Base-by-base conservation (phyloP, 768 basidiomycete genomes). In the Boletus eberwhitei region DNA sequence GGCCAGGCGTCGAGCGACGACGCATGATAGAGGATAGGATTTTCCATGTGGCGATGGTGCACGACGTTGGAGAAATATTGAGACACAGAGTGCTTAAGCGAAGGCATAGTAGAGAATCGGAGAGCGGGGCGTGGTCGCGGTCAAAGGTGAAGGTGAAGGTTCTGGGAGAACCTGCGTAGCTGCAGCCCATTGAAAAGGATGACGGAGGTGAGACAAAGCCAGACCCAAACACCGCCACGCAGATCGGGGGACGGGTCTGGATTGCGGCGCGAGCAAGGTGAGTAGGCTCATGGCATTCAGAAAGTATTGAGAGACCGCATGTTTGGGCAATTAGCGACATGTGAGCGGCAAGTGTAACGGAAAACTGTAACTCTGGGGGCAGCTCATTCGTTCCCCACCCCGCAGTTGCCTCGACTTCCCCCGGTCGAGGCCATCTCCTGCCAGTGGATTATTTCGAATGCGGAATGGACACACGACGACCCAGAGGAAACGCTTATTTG, bases 1-100 rank as follows among this genome's bases (percentile, higher is more conserved):
- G 58, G 58, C 59, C 52, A 60, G 13, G 11, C n/a, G 22, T 60
- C 57, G 22, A 60, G 52, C 3, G 57, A 14, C 0, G 57, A 59
- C 2, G 52, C 48, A 13, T 51, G 57, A 17, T 53, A 59, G 8
- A 59, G 36, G 5, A 59, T 32, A 17, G 52, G 2, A 11, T 35
- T 2, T 12, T 56, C 55, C 2, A 16, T 1, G 32, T 53, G 46
- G 4, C 6, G 29, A 41, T 59, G 57, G 32, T 59, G 52, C 3
- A 59, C 49, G 17, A 50, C 49, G 8, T 51, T 59, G 21, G 57
- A 48, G 36, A 59, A 51, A 38, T 59, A 60, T 3, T 54, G 57
- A 2, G 45, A 31, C 3, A 59, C 13, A 0, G 43, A 8, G 9
- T 40, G 44, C n/a, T 35, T 52, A 24, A 53, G 34, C 8, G 49